Conservation (phyloP, 306 rosid species). For the Prinsepia uniflora region DNA sequence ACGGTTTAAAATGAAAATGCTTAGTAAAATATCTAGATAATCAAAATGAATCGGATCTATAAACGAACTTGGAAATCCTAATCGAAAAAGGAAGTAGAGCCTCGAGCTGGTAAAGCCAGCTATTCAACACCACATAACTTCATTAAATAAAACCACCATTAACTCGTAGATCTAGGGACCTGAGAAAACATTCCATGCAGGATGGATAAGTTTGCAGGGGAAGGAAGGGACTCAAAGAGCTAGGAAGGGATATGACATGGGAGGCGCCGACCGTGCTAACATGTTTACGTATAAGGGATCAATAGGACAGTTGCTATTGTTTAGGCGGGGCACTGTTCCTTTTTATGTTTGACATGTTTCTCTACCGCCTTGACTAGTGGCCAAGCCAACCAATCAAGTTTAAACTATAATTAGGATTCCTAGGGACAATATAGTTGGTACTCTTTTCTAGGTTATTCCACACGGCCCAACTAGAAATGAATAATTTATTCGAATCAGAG, state of each 20-base stretch:
- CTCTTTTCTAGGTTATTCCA: no score
- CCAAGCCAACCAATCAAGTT: no score
- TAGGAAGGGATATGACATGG: neutral
- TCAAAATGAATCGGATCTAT: neutral
- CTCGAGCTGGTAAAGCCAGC: neutral
- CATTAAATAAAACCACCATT: constrained; percentile 9
- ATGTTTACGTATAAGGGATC: neutral
- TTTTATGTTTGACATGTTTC: no score
- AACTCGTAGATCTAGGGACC: constrained; percentile 2
- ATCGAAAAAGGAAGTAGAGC: no score
- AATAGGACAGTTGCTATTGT: constrained; percentile 13
- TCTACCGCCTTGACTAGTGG: no score
- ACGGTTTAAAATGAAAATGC: constrained; percentile 73
- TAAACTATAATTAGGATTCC: no score
- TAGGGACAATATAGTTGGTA: no score
- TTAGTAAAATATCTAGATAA: constrained; percentile 23
- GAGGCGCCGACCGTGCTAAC: neutral
- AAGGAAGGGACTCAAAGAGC: neutral
- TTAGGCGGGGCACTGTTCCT: no score
- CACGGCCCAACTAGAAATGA: no score
- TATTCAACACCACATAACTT: neutral
- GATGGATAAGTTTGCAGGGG: constrained; percentile 8
- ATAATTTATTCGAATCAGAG: no score
- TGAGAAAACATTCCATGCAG: neutral
- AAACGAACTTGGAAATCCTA: neutral